Evolutionary conservation across 225 moss, liverwort and hornwort genomes (phyloP).

Genomic region (Physcomitrium patens): DNA sequence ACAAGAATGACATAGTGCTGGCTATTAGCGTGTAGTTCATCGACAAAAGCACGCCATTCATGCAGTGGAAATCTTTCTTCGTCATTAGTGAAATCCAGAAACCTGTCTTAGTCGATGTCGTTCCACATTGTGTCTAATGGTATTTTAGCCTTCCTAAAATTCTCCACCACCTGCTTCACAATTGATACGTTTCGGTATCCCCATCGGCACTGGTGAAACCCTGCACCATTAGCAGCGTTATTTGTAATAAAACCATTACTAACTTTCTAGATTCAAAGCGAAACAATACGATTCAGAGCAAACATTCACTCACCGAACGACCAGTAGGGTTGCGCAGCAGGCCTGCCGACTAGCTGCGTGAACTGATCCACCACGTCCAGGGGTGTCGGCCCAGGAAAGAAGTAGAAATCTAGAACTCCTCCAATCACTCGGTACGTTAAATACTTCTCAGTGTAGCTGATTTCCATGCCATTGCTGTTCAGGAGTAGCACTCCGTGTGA

Average conservation of each 20-base stretch:
- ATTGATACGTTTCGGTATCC: not conserved
- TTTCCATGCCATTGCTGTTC: constrained; percentile 93
- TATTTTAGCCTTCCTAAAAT: not conserved
- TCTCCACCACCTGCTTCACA: not conserved
- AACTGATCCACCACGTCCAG: constrained; percentile 69
- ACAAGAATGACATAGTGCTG: constrained; percentile 73
- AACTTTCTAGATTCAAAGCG: not conserved
- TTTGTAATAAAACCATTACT: not conserved
- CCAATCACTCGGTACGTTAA: constrained; percentile 76
- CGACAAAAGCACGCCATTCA: constrained; percentile 56
- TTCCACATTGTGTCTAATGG: constrained; percentile 6
- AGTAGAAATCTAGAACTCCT: constrained; percentile 81
- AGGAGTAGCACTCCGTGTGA: constrained; percentile 78
- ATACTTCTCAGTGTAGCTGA: constrained; percentile 49
- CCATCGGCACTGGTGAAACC: not conserved
- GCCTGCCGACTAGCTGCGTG: constrained; percentile 73
- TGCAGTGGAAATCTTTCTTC: constrained; percentile 56
- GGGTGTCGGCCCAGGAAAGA: constrained; percentile 70
- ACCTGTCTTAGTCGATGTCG: constrained; percentile 77
- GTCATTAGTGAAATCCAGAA: constrained; percentile 64
- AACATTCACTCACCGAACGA: constrained; percentile 47
- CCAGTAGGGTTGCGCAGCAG: constrained; percentile 86
- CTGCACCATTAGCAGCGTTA: not conserved
- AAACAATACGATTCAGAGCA: not conserved
- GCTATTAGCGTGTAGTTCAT: constrained; percentile 55